Conservation (phyloP, 306 rosid species). For the Vigna radiata region DNA sequence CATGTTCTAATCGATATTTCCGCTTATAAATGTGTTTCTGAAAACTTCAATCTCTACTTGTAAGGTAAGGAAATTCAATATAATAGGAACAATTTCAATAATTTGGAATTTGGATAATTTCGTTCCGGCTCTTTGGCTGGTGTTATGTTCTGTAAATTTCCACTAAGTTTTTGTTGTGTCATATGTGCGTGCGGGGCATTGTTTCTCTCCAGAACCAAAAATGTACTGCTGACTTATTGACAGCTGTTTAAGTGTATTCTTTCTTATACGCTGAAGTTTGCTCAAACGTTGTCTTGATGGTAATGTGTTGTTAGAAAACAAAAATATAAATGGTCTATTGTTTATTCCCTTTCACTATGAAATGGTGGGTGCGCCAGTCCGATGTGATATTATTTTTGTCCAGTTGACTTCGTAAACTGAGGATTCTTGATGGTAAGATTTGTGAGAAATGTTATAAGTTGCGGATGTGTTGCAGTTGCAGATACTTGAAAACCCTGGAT, state of each 20-base stretch:
- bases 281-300: slow-evolving; percentile 17
- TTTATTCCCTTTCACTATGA: neutral
- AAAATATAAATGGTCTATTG: neutral
- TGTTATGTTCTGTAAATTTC: neutral
- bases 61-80: neutral
- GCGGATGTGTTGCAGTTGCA: neutral
- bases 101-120: neutral
- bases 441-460: neutral
- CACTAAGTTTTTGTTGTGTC: neutral
- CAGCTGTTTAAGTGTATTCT: neutral
- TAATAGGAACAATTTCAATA: neutral
- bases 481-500: neutral
- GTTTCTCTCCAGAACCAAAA: neutral
- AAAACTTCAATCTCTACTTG: neutral
- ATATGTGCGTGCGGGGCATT: neutral
- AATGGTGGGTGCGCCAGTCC: slow-evolving; percentile 9
- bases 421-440: neutral
- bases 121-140: neutral
- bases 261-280: neutral
- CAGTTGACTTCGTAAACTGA: slow-evolving; percentile 6
- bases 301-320: neutral
- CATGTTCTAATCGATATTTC: neutral
- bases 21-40: neutral
- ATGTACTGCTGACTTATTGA: neutral
- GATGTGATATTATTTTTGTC: neutral